Evolutionary conservation across 495 filamentous ascomycete genomes (phyloP).

Genomic region (Talaromyces ruber): DNA sequence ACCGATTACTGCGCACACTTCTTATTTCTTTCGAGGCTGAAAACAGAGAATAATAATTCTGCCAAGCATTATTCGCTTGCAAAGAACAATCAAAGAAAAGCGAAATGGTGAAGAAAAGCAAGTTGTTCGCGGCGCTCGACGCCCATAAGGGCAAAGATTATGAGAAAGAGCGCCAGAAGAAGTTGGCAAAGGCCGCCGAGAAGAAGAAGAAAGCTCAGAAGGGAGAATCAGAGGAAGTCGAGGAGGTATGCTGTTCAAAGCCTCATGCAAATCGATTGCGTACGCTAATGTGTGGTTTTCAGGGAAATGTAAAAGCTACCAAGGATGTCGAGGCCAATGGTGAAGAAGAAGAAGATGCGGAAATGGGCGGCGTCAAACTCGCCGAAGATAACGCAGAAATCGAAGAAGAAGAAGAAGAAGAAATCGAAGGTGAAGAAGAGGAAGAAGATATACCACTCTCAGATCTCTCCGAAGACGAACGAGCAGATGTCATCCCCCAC

Average conservation of each 20-base stretch:
- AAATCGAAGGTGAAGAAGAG: conserved; percentile 27
- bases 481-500: conserved; percentile 76
- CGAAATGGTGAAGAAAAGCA: conserved; percentile 56
- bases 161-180: conserved; percentile 59
- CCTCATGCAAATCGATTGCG: not conserved
- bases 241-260: conserved; percentile 6
- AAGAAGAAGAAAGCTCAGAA: conserved; percentile 40
- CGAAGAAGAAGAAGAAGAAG: conserved; percentile 20
- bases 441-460: conserved; percentile 72
- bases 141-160: conserved; percentile 61
- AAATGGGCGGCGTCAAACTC: not conserved
- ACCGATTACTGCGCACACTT: not conserved
- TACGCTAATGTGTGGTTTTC: not conserved
- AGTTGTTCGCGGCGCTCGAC: conserved; percentile 56
- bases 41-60: not conserved
- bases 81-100: not conserved
- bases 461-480: conserved; percentile 73
- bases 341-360: not conserved
- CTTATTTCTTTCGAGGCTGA: not conserved
- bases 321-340: not conserved
- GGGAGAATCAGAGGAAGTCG: conserved; percentile 24
- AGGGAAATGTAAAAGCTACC: not conserved
- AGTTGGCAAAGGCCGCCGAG: conserved; percentile 42
- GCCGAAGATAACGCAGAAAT: conserved; percentile 7
- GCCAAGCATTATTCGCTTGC: not conserved